Conservation (phyloP, 768 basidiomycete genomes). For the Agrocybe praecox region DNA sequence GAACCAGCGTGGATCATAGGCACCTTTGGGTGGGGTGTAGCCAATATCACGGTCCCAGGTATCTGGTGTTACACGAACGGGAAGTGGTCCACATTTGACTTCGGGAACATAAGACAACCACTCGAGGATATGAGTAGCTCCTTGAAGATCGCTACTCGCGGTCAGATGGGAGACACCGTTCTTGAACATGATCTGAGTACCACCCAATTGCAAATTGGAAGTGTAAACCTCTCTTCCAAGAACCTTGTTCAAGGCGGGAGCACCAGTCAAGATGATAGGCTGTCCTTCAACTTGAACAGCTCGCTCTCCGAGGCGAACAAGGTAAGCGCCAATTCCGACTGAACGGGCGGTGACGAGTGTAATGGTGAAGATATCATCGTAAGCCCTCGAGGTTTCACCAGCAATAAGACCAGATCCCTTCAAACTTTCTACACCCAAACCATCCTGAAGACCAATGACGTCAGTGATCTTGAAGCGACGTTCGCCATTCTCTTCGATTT, state of each 20-base stretch:
- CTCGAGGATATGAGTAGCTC: slow-evolving; percentile 89
- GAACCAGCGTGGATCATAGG: slow-evolving; percentile 98
- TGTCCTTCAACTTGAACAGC: slow-evolving; percentile 99
- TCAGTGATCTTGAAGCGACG: slow-evolving; percentile 92
- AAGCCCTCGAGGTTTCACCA: slow-evolving; percentile 96
- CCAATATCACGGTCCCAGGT: slow-evolving; percentile 91
- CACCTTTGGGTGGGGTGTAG: slow-evolving; percentile 89
- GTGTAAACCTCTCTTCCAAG: slow-evolving; percentile 99
- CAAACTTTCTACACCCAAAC: slow-evolving; percentile 94
- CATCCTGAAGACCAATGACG: slow-evolving; percentile 96
- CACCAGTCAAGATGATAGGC: slow-evolving; percentile 98
- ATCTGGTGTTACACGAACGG: slow-evolving; percentile 74
- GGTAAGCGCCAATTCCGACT: slow-evolving; percentile 98
- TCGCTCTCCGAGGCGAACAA: slow-evolving; percentile 96
- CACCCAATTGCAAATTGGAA: slow-evolving; percentile 96
- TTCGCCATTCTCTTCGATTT: slow-evolving; percentile 87
- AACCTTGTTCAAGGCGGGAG: slow-evolving; percentile 96
- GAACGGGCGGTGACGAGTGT: slow-evolving; percentile 98
- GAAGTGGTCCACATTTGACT: slow-evolving; percentile 76
- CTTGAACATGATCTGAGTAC: slow-evolving; percentile 99
- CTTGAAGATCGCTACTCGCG: slow-evolving; percentile 93
- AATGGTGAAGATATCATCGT: slow-evolving; percentile 99
- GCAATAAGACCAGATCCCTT: slow-evolving; percentile 98
- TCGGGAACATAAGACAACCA: slow-evolving; percentile 96
- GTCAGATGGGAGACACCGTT: slow-evolving; percentile 98